Evolutionary conservation across 208 protist species (phyloP), one percentile per base, ranked within the genome.

Genomic region (Novymonas esmeraldas): DNA sequence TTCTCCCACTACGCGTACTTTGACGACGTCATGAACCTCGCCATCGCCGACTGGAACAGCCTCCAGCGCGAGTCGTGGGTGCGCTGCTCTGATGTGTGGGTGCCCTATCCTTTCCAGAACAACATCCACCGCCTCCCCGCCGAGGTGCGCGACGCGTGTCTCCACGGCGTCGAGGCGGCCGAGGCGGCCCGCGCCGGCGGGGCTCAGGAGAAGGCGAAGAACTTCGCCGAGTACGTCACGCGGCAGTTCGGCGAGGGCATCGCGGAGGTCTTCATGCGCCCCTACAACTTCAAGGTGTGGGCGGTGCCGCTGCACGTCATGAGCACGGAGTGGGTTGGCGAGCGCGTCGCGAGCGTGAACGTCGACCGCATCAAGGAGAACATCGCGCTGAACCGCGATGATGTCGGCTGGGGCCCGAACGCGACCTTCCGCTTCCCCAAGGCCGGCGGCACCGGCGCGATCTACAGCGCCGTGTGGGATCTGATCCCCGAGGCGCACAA

Each of bases 1-100:
- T 94, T 94, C 59, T 92, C 85, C 2, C 88, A 94, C 74, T 94
- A 89, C 68, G 75, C 82, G 26, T 94, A 90, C 71, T 94, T 92
- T 63, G 88, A 94, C 63, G 79, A 87, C 33, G 75, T 90, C 13
- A 87, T 94, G 75, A 78, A 90, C 73, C 38, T 77, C 28, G 64
- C 81, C 7, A 48, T 92, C 18, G 13, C 60, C 33, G 58, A 79
- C 16, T 85, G 82, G 80, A 87, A 89, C 54, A 52, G 45, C 10
- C 78, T 86, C 26, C 60, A 87, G 70, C 82, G 89, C 31, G 82
- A 85, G 49, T 87, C 85, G 14, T 82, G 75, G 58, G 80, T 90
- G 42, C 72, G 81, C 36, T 76, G 86, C 60, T 56, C 56, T 24
- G 77, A 64, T 45, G 57, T 42, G 14, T 93, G 79, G 78, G 85